Evolutionary conservation across 768 basidiomycete species (phyloP).

Genomic region (Sutorius australiensis): DNA sequence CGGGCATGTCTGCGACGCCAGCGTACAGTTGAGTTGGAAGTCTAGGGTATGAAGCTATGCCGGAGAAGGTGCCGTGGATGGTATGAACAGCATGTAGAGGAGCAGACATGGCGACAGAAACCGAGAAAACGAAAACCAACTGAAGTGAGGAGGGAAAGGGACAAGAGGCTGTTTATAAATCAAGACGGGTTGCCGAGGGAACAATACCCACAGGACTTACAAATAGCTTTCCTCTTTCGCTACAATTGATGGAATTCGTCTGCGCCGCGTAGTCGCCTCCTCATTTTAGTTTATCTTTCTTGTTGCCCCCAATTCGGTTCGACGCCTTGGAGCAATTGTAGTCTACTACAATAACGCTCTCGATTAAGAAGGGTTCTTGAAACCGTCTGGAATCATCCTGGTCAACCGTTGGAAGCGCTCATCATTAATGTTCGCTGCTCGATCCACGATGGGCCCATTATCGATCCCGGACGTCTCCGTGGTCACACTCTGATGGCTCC

Average conservation of each 20-base stretch:
- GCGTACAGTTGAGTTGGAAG: conserved; percentile 19
- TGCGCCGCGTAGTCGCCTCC: conserved; percentile 7
- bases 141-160: not conserved
- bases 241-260: conserved; percentile 10
- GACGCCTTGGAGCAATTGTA: conserved; percentile 13
- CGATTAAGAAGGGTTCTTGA: not conserved
- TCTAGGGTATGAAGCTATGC: conserved; percentile 23
- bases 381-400: not conserved
- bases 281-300: conserved; percentile 8
- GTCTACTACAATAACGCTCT: conserved; percentile 13
- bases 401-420: not conserved
- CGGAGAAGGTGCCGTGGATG: conserved; percentile 32
- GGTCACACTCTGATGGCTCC: conserved; percentile 5
- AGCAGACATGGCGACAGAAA: conserved; percentile 25
- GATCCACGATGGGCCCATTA: conserved; percentile 11
- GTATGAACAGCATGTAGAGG: conserved; percentile 29
- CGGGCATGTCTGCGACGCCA: conserved; percentile 24
- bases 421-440: conserved; percentile 6
- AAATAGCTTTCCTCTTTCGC: conserved; percentile 15
- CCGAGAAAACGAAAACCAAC: conserved; percentile 3
- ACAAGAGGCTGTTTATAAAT: conserved; percentile 18
- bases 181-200: conserved; percentile 12
- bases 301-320: conserved; percentile 6
- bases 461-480: conserved; percentile 11
- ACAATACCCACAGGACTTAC: conserved; percentile 16